phyloP scores from a whole-genome alignment of 768 basidiomycete species.

The Panaeolus papilionaceus region DNA sequence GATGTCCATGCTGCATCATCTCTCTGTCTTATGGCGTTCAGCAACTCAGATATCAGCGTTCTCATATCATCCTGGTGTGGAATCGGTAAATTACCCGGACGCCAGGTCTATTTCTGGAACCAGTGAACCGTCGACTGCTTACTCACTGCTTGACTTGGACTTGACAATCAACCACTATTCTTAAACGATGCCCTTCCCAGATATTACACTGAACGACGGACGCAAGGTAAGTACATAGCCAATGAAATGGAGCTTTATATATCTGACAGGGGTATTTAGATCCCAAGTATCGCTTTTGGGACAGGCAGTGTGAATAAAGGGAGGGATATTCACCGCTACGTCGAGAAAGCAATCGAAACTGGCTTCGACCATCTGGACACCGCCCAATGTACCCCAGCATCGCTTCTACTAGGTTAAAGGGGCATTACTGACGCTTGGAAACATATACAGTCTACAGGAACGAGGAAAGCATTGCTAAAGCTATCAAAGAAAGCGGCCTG shows the following conservation, averaged over 20 bases:
- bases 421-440: neutral
- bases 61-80: neutral
- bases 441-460: slow-evolving; percentile 42
- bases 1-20: neutral
- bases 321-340: slow-evolving; percentile 57
- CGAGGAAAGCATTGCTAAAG: slow-evolving; percentile 39
- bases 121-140: neutral
- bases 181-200: slow-evolving; percentile 44
- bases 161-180: neutral
- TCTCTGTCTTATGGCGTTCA: neutral
- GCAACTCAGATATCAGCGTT: neutral
- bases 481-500: slow-evolving; percentile 47
- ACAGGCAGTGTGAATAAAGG: slow-evolving; percentile 54
- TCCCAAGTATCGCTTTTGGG: slow-evolving; percentile 69
- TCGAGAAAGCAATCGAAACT: slow-evolving; percentile 61
- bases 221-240: slow-evolving; percentile 35
- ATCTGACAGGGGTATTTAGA: slow-evolving; percentile 37
- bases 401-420: neutral
- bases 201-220: slow-evolving; percentile 47
- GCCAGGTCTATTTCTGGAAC: neutral
- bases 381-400: slow-evolving; percentile 51
- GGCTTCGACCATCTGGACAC: slow-evolving; percentile 73
- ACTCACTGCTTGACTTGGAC: neutral
- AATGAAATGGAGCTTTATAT: neutral
- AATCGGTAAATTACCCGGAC: neutral